A percentile compares a stretch with the other conserved stretches of the same genome.
These are phyloP conservation scores for Alternaria angustiovoidea DNA, from an alignment of 2,329 filamentous ascomycete genomes.

Conservation along the genomic window DNA sequence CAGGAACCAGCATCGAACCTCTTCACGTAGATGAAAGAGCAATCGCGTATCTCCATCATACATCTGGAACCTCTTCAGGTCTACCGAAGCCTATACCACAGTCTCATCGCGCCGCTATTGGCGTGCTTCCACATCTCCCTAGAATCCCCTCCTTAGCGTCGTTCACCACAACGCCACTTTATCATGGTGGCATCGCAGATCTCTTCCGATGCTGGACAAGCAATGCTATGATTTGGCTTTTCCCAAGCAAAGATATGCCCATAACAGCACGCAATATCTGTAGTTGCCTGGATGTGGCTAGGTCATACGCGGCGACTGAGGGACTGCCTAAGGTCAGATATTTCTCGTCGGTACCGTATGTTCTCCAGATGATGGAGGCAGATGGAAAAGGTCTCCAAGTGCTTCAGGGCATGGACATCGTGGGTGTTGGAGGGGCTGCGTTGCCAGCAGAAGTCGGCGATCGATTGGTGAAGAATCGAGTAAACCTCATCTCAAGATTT, in stretches of 20 bases:
- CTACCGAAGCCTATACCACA: constrained; percentile 70
- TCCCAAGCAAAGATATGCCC: constrained; percentile 64
- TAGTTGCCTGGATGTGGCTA: constrained; percentile 56
- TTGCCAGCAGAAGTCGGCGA: constrained; percentile 63
- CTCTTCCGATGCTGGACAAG: constrained; percentile 69
- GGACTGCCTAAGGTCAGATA: constrained; percentile 57
- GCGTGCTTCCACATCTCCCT: constrained; percentile 61
- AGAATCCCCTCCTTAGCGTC: constrained; percentile 54
- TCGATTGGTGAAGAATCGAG: constrained; percentile 57
- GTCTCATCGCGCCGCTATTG: constrained; percentile 63
- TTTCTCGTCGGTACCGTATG: constrained; percentile 77
- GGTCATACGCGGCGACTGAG: constrained; percentile 20
- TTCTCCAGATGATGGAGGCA: constrained; percentile 86
- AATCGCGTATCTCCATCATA: constrained; percentile 68
- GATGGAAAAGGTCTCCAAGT: constrained; percentile 86
- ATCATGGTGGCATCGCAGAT: constrained; percentile 71
- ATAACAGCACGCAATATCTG: constrained; percentile 65
- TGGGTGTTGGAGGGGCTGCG: constrained; percentile 70
- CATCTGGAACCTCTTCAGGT: constrained; percentile 70
- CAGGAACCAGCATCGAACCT: constrained; percentile 13
- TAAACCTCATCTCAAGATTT: constrained; percentile 69
- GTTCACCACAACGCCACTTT: constrained; percentile 71
- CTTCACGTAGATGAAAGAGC: constrained; percentile 42
- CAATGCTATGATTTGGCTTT: constrained; percentile 67
- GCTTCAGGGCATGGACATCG: constrained; percentile 62